Evolutionary conservation across 1,284 basidiomycete species (phyloP), one percentile per base, ranked within the genome.

Genomic region (Rhodotorula mucilaginosa): DNA sequence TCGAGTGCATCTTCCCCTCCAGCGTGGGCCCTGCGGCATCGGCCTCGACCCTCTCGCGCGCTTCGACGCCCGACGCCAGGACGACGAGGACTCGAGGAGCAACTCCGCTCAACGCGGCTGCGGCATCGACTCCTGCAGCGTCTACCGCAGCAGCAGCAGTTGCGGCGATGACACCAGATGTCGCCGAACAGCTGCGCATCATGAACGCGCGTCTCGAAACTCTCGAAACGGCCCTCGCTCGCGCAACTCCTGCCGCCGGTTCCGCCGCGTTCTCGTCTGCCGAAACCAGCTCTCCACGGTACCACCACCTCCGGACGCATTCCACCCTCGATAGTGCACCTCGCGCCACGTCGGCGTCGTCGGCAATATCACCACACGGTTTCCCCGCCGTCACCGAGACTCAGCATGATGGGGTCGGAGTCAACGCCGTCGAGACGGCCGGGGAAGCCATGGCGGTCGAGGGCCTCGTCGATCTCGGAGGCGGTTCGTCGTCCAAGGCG

Each of bases 381-480:
- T 13, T 49, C 54, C 64, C 59, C 2, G 58, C 59, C 10, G 31
- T 26, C 23, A n/a, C 29, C 31, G 47, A 65, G 7, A 39, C 59
- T 8, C 48, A 64, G 16, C 61, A 71, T 26, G 34, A 71, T 26
- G 69, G 66, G 5, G 51, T 66, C 10, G 69, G 61, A 13, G 46
- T 60, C n/a, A 76, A 76, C 49, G 68, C 73, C 15, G 68, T 76
- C 23, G 74, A 76, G 46, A 66, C 73, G 29, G 73, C 74, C 3
- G 74, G 74, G 3, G 74, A 75, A 44, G 74, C 74, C 29, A 76
- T 76, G 65, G 74, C 74, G 5, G 65, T 76, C 21, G 74, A 76
- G 44, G 74, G 73, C 21, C 52, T 74, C 1, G 74, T 76, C 21
- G 74, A 72, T 15, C 64, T 76, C 4, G 56, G 63, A 0, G 51